These are phyloP conservation scores for Myriosclerotinia curreyana DNA, from an alignment of 2,329 filamentous ascomycete genomes.

Conservation along the genomic window DNA sequence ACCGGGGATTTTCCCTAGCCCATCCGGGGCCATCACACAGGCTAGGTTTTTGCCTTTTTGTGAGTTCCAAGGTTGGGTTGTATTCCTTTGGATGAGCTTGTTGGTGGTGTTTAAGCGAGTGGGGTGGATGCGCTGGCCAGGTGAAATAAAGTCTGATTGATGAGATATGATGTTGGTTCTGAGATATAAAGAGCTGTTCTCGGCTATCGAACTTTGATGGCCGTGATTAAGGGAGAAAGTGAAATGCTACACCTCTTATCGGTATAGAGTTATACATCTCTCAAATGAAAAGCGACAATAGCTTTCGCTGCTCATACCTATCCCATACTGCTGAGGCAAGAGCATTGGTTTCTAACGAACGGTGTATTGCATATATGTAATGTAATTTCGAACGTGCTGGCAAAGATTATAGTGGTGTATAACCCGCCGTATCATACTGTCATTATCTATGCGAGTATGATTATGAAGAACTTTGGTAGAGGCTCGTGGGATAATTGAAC, in stretches of 20 bases:
- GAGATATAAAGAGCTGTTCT: background rate
- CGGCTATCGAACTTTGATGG: background rate
- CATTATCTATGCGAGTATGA: background rate
- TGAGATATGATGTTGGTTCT: background rate
- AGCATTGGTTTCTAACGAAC: background rate
- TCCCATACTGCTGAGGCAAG: background rate
- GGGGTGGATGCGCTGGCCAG: background rate
- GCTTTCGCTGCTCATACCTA: background rate
- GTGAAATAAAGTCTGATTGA: background rate
- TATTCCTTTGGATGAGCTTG: background rate
- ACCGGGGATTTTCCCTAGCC: background rate
- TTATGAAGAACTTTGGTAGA: background rate
- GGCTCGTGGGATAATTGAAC: no score
- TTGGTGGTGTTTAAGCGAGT: background rate
- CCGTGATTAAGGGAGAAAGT: background rate
- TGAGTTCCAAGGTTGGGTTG: background rate
- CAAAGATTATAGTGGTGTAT: background rate
- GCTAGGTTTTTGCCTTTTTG: background rate
- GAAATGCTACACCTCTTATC: background rate
- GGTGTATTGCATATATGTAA: background rate
- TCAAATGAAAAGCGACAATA: background rate
- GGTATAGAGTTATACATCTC: background rate
- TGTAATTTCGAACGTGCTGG: background rate
- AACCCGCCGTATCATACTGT: background rate
- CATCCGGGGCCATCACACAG: no score